Evolutionary conservation across 1,139 yeast species (phyloP).

Genomic region (Zygosaccharomyces sapae): DNA sequence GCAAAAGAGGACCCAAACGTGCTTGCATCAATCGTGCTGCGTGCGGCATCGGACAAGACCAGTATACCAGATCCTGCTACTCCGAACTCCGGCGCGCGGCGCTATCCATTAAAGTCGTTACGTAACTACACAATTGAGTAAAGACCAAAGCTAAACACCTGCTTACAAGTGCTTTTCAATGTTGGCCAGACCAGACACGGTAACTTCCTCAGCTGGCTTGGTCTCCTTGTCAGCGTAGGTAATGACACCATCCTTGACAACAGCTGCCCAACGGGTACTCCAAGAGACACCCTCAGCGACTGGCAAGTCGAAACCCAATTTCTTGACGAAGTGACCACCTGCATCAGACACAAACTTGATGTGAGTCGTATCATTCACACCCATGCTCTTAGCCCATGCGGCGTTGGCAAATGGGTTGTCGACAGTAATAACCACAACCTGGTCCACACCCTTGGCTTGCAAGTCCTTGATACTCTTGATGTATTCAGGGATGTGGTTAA

Average conservation of each 20-base stretch:
- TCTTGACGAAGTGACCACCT: slow-evolving; percentile 55
- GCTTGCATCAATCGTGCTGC: too few relatives aligned
- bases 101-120: slow-evolving; percentile 1
- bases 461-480: slow-evolving; percentile 50
- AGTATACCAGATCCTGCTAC: neutral
- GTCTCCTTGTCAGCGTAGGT: slow-evolving; percentile 61
- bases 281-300: slow-evolving; percentile 56
- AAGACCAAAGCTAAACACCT: neutral
- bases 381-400: slow-evolving; percentile 77
- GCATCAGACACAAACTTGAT: slow-evolving; percentile 74
- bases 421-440: slow-evolving; percentile 66
- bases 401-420: slow-evolving; percentile 78
- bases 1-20: too few relatives aligned
- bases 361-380: slow-evolving; percentile 40
- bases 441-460: slow-evolving; percentile 65
- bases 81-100: slow-evolving; percentile 1
- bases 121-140: neutral
- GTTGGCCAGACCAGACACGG: slow-evolving; percentile 60
- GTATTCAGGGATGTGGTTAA: slow-evolving; percentile 74
- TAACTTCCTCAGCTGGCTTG: slow-evolving; percentile 49
- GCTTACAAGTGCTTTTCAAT: slow-evolving; percentile 42
- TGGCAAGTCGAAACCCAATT: slow-evolving; percentile 58
- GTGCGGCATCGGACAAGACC: too few relatives aligned
- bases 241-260: slow-evolving; percentile 63
- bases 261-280: slow-evolving; percentile 67